Evolutionary conservation across 228 moss, liverwort and hornwort species (phyloP), one percentile per base, ranked within the genome.

Genomic region (Sphagnum magellanicum): DNA sequence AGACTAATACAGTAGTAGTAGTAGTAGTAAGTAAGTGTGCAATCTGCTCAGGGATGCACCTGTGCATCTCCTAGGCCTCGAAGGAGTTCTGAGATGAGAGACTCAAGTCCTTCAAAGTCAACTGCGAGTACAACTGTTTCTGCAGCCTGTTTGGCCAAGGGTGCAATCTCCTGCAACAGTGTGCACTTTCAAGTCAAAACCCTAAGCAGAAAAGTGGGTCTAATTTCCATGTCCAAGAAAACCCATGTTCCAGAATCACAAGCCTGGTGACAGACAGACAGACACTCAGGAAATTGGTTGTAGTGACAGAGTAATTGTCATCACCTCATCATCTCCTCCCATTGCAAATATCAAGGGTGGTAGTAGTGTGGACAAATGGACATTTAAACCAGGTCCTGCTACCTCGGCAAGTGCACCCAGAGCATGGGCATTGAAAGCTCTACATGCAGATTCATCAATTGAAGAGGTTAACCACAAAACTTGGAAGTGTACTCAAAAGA

Each of bases 331-430:
- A 9, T 84, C 77, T 67, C 80, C 84, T 74, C 89, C 87, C 94
- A 94, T 94, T 52, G 92, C 87, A 49, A 75, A 81, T 75, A 98
- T 89, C 73, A 98, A 80, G 52, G 98, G 94, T 74, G 94, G 98
- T 71, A 98, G 79, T 58, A 98, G 77, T 51, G 90, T 94, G 46
- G 87, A 86, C 50, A 98, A 76, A 59, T 98, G 92, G 63, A 79
- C 76, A 72, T 98, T 98, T 75, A 98, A 81, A 75, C 98, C 98
- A 80, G 98, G 77, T 62, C 98, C 98, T 59, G 98, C 98, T 66
- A 98, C 98, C 74, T 98, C 98, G 71, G 98, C 98, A 62, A 98
- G 84, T 12, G 98, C 98, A 76, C 93, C 98, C 55, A 98, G 75
- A 12, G 98, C 98, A 76, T 98, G 91, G 59, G 98, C 94, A 78